Evolutionary conservation across 2,329 filamentous ascomycete genomes (phyloP), one percentile per base, ranked within the genome.

Genomic region (Talaromyces piceae): DNA sequence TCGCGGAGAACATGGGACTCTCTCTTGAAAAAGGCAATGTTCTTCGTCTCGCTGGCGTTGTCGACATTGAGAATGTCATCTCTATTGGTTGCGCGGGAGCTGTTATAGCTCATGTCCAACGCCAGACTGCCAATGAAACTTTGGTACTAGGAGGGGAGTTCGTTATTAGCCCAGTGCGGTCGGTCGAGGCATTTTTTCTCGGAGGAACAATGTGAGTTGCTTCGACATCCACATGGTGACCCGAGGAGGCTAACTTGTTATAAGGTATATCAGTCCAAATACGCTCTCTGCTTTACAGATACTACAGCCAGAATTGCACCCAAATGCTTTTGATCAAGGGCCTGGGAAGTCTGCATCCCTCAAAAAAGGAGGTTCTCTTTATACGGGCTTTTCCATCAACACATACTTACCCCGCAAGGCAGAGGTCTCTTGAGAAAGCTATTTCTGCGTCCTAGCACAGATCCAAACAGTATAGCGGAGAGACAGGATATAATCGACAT

Each of bases 61-160:
- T 95, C 54, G 83, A 94, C 61, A 71, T 93, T 49, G 85, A 91
- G 2, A 91, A 86, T 59, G 73, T 69, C 5, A 65, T 87, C 11
- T 88, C 89, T 73, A 74, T 95, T 45, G 87, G 88, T 3, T 97
- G 93, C 68, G 87, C 86, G 23, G 89, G 91, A n/a, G 91, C 91
- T 23, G 72, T 97, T 2, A 70, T 97, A n/a, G 78, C 80, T 4
- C 88, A 94, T 57, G 68, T 96, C 22, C 82, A 88, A 59, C 82
- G 88, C 48, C 78, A 82, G 58, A 78, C 78, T 62, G 79, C 82
- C 33, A 76, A 79, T 2, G 77, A 81, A 0, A 20, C 20, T 3
- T 9, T 18, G 85, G 2, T 79, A 82, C 1, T 78, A 80, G 25
- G 81, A 86, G 54, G 68, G 74, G 12, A 73, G 26, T 75, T 76